Evolutionary conservation across 495 filamentous ascomycete species (phyloP), one percentile per base, ranked within the genome.

Genomic region (Aspergillus mulundensis): DNA sequence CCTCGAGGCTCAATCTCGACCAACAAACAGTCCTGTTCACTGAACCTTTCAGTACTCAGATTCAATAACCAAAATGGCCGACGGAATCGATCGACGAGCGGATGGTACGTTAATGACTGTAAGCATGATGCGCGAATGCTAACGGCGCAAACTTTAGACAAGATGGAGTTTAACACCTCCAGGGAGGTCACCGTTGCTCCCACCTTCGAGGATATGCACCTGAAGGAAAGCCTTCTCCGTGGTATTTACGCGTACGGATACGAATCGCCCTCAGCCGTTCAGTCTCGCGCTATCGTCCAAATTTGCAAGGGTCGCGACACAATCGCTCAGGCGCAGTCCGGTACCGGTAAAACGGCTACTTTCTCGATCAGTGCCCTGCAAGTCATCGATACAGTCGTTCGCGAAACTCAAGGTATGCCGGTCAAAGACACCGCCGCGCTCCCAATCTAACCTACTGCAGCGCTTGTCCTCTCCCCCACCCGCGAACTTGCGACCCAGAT

Each of bases 231-330:
- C 68, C 86, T 98, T 23, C 86, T 97, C 58, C 91, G 94, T 54
- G 94, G 94, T 64, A 92, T 99, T 70, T 99, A 99, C 69, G 94
- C 94, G 16, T 99, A 99, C 62, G 94, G 94, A 47, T 98, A 96
- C 71, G 94, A 98, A 68, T 95, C 91, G 0, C 94, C 94, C 1
- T 98, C 94, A 5, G 94, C 94, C 5, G 92, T 98, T 16, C 94
- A 98, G 74, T 95, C 91, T 42, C 87, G 94, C 64, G 94, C 95
- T 56, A 98, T 98, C 67, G 92, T 97, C 60, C 93, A 97, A 72
- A 91, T 98, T 66, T 97, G 92, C 83, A 97, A 96, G 77, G 94
- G 93, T 58, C 90, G 91, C 70, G 94, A 99, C 69, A 95, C 91
- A 49, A 99, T 99, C 70, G 94, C 94, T 32, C 94, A 99, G 72